Evolutionary conservation across 2,329 filamentous ascomycete species (phyloP).

Genomic region (Fusarium tuaranense): DNA sequence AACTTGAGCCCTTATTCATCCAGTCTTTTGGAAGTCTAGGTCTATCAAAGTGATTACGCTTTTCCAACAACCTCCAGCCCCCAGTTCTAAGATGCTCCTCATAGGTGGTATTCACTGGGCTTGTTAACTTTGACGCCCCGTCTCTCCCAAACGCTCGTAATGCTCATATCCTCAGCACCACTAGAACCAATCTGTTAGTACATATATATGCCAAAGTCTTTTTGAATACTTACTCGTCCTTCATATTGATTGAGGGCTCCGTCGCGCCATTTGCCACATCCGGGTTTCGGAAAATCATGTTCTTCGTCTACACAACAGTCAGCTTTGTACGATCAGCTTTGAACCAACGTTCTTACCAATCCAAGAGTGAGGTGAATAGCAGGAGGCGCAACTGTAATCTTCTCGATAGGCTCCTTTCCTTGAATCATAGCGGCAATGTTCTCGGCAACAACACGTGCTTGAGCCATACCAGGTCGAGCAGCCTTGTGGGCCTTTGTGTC

Average conservation of each 20-base stretch:
- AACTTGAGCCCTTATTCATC: background rate
- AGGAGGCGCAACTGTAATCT: conserved; percentile 29
- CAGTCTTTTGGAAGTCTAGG: background rate
- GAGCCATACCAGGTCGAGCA: conserved; percentile 33
- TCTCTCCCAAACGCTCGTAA: conserved; percentile 39
- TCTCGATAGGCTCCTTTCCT: conserved; percentile 18
- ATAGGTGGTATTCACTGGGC: conserved; percentile 41
- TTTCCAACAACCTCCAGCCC: background rate
- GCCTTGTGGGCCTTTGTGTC: conserved; percentile 44
- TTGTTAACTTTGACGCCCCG: conserved; percentile 32
- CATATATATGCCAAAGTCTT: fast-evolving
- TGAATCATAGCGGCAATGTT: conserved; percentile 40
- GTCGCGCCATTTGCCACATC: conserved; percentile 26
- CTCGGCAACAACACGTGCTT: conserved; percentile 37
- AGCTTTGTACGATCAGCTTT: fast-evolving
- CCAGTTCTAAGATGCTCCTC: background rate
- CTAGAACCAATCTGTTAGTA: background rate
- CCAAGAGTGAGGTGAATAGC: conserved; percentile 41
- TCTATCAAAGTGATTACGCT: background rate
- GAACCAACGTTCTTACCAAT: conserved; percentile 18
- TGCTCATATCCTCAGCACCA: conserved; percentile 38
- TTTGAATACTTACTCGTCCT: conserved; percentile 31
- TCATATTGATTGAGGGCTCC: conserved; percentile 35
- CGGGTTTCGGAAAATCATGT: conserved; percentile 43
- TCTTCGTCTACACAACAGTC: conserved; percentile 30